Percentiles rank a stretch among this genome's conserved stretches.
Evolutionary conservation across 192 early-diverging fungal species (phyloP).

Genomic region (Linnemannia schmuckeri): DNA sequence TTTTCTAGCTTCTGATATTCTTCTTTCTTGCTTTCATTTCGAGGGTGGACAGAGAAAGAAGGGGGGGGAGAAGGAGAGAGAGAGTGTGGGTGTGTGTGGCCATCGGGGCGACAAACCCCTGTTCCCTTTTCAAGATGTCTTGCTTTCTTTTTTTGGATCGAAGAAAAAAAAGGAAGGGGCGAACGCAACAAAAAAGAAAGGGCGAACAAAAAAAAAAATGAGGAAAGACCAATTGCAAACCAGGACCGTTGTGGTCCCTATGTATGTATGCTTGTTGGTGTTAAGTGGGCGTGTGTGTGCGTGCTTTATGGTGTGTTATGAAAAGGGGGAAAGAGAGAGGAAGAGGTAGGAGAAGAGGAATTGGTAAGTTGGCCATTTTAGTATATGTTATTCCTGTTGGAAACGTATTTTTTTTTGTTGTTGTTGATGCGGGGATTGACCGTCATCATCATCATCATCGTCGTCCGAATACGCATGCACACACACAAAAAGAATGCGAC

Average conservation of each 20-base stretch:
- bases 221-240: background rate
- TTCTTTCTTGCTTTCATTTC: background rate
- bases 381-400: background rate
- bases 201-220: background rate
- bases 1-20: background rate
- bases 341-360: background rate
- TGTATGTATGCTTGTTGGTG: background rate
- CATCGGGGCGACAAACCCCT: background rate
- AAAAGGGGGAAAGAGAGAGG: background rate
- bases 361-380: background rate
- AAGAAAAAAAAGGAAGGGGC: background rate
- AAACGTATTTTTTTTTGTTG: background rate
- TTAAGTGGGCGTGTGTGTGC: background rate
- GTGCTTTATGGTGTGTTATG: background rate
- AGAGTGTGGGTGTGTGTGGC: background rate
- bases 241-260: slow-evolving; percentile 2
- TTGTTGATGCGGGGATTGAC: background rate
- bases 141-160: background rate
- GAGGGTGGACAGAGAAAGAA: background rate
- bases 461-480: background rate
- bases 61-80: too few species aligned
- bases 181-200: background rate
- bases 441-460: background rate
- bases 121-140: background rate
- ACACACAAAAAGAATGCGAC: background rate